These are phyloP conservation scores for Tylopilus rubrobrunneus DNA, from an alignment of 768 basidiomycete species.

Conservation along the genomic window DNA sequence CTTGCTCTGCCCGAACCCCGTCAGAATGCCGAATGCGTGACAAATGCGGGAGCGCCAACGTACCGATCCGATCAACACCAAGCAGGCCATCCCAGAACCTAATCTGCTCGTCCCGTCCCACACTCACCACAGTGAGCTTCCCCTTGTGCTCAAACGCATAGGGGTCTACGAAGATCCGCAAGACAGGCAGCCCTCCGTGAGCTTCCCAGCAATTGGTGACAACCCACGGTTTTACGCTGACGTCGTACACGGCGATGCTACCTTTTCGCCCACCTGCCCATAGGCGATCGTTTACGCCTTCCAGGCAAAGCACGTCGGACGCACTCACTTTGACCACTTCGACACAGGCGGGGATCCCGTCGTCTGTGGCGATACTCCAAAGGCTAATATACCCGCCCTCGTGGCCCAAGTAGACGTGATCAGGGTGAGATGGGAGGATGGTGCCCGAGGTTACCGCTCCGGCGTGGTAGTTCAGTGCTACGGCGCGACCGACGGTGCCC, in stretches of 20 bases:
- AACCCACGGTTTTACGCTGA: constrained; percentile 70
- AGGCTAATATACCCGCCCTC: constrained; percentile 86
- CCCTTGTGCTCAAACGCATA: constrained; percentile 68
- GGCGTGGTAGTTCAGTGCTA: constrained; percentile 64
- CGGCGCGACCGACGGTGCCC: constrained; percentile 48
- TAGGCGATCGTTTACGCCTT: constrained; percentile 77
- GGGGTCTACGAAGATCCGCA: constrained; percentile 65
- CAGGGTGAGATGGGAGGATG: constrained; percentile 62
- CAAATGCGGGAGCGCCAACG: constrained; percentile 25
- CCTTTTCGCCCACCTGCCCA: constrained; percentile 91
- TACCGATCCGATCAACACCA: constrained; percentile 83
- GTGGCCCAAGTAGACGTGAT: constrained; percentile 79
- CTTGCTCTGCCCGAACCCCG: constrained; percentile 53
- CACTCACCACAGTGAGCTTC: constrained; percentile 67
- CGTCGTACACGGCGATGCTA: constrained; percentile 77
- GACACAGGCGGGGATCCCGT: constrained; percentile 59
- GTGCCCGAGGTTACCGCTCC: constrained; percentile 84
- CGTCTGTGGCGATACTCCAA: constrained; percentile 60
- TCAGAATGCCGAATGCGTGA: neutral
- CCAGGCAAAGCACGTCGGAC: constrained; percentile 79
- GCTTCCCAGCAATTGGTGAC: constrained; percentile 88
- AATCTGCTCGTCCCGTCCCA: constrained; percentile 69
- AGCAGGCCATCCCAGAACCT: constrained; percentile 90
- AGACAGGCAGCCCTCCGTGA: constrained; percentile 63
- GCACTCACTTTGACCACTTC: constrained; percentile 77